Evolutionary conservation across 192 early-diverging fungal genomes (phyloP).

Genomic region (Piromyces finnis): DNA sequence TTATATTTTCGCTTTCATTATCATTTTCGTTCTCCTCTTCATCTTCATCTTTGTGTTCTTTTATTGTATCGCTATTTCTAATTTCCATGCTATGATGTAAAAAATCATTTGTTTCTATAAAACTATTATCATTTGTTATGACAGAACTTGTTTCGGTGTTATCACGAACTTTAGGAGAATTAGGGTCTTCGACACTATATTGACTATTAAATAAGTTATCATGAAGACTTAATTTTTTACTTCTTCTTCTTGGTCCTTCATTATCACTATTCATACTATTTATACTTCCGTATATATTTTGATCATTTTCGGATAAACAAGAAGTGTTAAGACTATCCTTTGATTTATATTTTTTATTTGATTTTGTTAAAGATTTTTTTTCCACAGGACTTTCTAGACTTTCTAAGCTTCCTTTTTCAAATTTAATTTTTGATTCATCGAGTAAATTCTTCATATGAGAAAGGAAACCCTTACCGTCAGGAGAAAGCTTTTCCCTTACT

Average conservation of each 20-base stretch:
- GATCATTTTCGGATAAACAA: neutral
- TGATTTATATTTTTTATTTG: neutral
- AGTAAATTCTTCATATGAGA: neutral
- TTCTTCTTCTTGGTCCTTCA: neutral
- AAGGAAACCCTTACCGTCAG: neutral
- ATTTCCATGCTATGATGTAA: neutral
- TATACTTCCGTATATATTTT: neutral
- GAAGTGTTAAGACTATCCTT: neutral
- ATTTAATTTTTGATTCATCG: neutral
- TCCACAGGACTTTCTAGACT: neutral
- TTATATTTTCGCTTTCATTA: too few relatives aligned
- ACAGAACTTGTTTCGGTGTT: neutral
- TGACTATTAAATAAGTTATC: neutral
- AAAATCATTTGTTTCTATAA: neutral
- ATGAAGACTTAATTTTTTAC: neutral
- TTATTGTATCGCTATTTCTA: neutral
- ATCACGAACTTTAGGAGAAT: neutral
- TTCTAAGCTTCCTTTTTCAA: neutral
- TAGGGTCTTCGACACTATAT: neutral
- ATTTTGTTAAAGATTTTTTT: neutral
- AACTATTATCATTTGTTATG: neutral
- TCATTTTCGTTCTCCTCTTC: neutral
- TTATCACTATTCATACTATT: neutral
- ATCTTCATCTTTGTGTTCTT: neutral
- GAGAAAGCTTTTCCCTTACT: neutral